Base-by-base conservation (phyloP, 805 yeast genomes). In the Candida takata region DNA sequence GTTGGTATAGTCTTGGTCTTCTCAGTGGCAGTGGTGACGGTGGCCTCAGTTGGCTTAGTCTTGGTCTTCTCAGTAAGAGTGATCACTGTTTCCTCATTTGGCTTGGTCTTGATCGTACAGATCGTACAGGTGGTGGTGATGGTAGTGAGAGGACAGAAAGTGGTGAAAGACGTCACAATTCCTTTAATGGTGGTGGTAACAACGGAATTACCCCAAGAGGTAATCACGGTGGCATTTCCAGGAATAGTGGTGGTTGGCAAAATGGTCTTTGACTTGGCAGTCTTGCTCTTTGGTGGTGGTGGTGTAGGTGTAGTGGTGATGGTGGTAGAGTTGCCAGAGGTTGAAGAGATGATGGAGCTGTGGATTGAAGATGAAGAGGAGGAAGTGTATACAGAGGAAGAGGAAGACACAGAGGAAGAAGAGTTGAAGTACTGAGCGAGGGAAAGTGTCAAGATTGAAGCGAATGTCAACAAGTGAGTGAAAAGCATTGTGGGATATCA, bases 91-190 rank as follows among this genome's bases (percentile, higher is more conserved):
- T n/a, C n/a, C n/a, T n/a, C n/a, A n/a, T n/a, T n/a, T n/a, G n/a
- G n/a, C n/a, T n/a, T n/a, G 23, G 23, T 20, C 23, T 20, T 2
- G 7, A 10, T 7, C 9, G 23, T 20, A 20, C 23, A 20, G 23
- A 10, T 20, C 7, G 23, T 7, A 20, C 23, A 20, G 23, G 34
- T 31, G 17, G 18, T 24, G 13, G 37, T 31, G 28, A 36, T n/a
- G 35, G 46, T 31, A 8, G 41, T 29, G 26, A 36, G n/a, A 13
- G 38, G 33, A 21, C 37, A 57, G 58, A 33, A 61, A 44, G 45
- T 53, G 40, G 53, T 55, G 49, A 44, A 63, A 55, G 41, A n/a
- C 4, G 43, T 33, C 24, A 31, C 27, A 29, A 34, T 24, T 24
- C 27, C 18, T 13, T 23, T 17, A 14, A 16, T 40, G 25, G 30